Base-by-base conservation (phyloP, 768 basidiomycete species). In the Ephemerocybe angulata region DNA sequence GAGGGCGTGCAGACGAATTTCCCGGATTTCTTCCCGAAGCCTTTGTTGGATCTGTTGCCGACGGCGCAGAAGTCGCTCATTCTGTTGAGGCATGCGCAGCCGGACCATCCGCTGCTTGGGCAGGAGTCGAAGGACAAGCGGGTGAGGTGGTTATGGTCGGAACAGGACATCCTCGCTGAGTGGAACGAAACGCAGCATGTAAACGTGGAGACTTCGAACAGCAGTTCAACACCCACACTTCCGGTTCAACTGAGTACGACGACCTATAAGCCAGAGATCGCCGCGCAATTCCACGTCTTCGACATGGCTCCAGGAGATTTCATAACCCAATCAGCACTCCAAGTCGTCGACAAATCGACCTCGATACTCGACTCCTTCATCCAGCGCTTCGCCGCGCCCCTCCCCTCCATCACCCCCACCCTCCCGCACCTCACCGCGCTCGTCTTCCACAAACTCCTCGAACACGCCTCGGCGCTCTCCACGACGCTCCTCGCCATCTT, bases 31-130 rank as follows among this genome's bases (percentile, higher is more conserved):
- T 80, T 93, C 55, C 78, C 81, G 3, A 58, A 60, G 4, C 72
- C 72, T 12, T 66, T 87, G 27, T 69, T 79, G 6, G 72, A 77
- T 42, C 73, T 81, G 6, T 68, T 93, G 3, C 78, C 82, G 12
- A 79, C 81, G 3, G 89, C 89, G 1, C 82, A 81, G 57, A 85
- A 81, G 60, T 92, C 91, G 0, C 68, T 93, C 10, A 74, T 78
- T 27, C 69, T 93, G 3, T 75, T 93, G 0, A 76, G 75, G 46
- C 77, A 76, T 10, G 88, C 90, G 3, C 73, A 82, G 54, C 84
- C 88, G 0, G 78, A 83, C 44, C 87, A 90, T 62, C 76, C 76
- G 0, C 65, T 88, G 11, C 68, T 89, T n/a, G 68, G 56, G 6
- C 56, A 63, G 2, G 62, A 69, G 1, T 50, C 55, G 25, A 54